Conservation (phyloP, 2,329 filamentous ascomycete species). For the Byssochlamys sp. region DNA sequence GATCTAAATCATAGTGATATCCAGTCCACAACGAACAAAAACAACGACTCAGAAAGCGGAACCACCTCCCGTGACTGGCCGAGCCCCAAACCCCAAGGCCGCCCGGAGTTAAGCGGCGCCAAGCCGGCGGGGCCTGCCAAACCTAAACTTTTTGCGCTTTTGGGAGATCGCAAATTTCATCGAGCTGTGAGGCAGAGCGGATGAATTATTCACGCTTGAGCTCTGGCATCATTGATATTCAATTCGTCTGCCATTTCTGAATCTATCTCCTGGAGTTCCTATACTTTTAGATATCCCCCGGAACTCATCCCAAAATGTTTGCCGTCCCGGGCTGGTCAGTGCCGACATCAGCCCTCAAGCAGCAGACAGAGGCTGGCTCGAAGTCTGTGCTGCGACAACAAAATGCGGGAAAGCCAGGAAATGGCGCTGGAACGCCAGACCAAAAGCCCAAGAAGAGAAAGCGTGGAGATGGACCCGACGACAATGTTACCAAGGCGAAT, state of each 20-base stretch:
- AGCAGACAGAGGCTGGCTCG: constrained; percentile 51
- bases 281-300: background rate
- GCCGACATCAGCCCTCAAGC: constrained; percentile 59
- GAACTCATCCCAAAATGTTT: constrained; percentile 52
- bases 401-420: constrained; percentile 29
- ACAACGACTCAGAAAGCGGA: background rate
- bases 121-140: background rate
- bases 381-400: constrained; percentile 57
- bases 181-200: background rate
- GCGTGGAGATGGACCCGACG: constrained; percentile 22
- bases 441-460: constrained; percentile 44
- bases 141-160: background rate
- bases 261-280: background rate
- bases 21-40: too few relatives aligned
- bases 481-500: constrained; percentile 56
- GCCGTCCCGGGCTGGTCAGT: constrained; percentile 88
- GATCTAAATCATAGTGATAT: background rate
- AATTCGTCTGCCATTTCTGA: background rate
- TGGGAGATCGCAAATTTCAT: background rate
- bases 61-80: background rate
- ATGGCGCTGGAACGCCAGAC: constrained; percentile 14
- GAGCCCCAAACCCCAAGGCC: background rate
- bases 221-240: background rate
- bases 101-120: background rate
- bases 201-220: background rate